Conservation (phyloP, 352 stramenopile genomes). For the Pythium brassicae region DNA sequence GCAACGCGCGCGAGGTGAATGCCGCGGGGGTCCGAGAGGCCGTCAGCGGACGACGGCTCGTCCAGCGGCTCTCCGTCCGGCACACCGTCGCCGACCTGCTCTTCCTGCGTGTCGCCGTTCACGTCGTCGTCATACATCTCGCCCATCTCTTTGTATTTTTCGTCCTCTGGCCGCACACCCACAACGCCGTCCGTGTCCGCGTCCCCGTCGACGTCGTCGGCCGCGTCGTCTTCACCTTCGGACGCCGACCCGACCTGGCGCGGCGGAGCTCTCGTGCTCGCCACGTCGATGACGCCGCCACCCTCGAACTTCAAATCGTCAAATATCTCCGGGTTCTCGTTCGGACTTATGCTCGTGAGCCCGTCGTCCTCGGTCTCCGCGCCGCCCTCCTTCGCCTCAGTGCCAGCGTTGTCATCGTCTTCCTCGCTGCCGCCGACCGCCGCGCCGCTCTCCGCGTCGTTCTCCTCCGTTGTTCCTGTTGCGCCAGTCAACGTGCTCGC, state of each 20-base stretch:
- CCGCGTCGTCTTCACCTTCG: conserved; percentile 21
- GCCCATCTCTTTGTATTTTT: conserved; percentile 32
- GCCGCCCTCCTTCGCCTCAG: conserved; percentile 6
- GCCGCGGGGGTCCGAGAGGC: neutral
- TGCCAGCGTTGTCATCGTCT: neutral
- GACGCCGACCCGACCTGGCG: conserved; percentile 6
- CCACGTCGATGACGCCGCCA: conserved; percentile 78
- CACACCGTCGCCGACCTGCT: conserved; percentile 7
- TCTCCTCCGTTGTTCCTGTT: neutral
- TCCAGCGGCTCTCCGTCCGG: neutral
- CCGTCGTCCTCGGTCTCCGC: conserved; percentile 37
- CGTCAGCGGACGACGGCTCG: neutral
- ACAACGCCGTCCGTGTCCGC: conserved; percentile 33
- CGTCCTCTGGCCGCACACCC: conserved; percentile 27
- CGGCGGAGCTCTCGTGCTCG: conserved; percentile 16
- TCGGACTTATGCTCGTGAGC: conserved; percentile 69
- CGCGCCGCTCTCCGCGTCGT: neutral
- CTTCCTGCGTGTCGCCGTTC: conserved; percentile 17
- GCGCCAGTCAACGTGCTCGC: neutral
- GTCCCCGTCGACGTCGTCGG: conserved; percentile 9
- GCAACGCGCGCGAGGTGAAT: too few species aligned
- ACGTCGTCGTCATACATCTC: conserved; percentile 56
- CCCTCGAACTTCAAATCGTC: conserved; percentile 85
- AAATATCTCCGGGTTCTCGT: conserved; percentile 79
- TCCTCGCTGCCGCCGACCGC: too few species aligned